Conservation (phyloP, 805 yeast species). For the Maudiozyma bulderi region DNA sequence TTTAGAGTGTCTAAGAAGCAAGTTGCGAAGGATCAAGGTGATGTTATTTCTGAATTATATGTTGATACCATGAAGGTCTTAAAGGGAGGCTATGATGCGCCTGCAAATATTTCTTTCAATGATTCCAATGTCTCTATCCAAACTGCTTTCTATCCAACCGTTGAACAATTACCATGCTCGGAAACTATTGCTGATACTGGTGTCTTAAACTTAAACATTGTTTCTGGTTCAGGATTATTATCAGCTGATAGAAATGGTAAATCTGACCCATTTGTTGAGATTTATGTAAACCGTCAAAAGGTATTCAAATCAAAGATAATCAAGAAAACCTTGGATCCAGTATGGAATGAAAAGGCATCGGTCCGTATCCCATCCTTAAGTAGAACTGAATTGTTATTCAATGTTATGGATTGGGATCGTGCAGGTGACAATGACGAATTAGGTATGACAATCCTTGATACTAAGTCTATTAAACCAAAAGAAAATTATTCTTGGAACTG, state of each 20-base stretch:
- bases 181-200: conserved; percentile 69
- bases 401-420: conserved; percentile 69
- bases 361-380: conserved; percentile 58
- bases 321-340: conserved; percentile 61
- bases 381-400: conserved; percentile 39
- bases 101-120: conserved; percentile 38
- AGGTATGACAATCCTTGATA: conserved; percentile 44
- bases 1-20: conserved; percentile 49
- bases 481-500: conserved; percentile 38
- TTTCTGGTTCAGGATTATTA: conserved; percentile 44
- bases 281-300: conserved; percentile 46
- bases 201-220: conserved; percentile 42
- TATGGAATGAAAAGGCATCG: conserved; percentile 60
- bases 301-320: conserved; percentile 50
- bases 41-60: conserved; percentile 42
- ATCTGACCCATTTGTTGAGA: conserved; percentile 58
- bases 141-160: conserved; percentile 54
- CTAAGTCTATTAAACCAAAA: conserved; percentile 39
- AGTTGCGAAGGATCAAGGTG: conserved; percentile 37
- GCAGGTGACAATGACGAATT: conserved; percentile 57
- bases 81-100: conserved; percentile 37
- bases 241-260: conserved; percentile 66
- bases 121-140: conserved; percentile 37
- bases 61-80: conserved; percentile 48
- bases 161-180: conserved; percentile 40